Conservation (phyloP, 2,329 filamentous ascomycete species). For the Lithohypha guttulata region DNA sequence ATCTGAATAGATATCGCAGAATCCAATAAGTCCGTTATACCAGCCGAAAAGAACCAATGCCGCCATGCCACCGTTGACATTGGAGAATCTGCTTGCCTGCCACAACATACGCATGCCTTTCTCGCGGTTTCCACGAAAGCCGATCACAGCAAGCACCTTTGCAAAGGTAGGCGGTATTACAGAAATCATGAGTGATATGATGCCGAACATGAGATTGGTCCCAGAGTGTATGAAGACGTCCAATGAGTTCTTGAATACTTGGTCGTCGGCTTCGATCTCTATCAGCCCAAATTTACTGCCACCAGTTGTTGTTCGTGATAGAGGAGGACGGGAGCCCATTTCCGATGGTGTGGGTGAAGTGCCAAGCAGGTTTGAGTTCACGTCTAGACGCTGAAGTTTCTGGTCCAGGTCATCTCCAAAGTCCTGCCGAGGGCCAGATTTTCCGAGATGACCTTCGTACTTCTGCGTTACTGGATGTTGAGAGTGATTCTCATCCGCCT, state of each 20-base stretch:
- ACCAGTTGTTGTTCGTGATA: conserved; percentile 12
- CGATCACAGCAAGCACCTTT: conserved; percentile 76
- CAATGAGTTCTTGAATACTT: conserved; percentile 60
- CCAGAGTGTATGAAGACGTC: conserved; percentile 87
- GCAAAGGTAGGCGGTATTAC: conserved; percentile 85
- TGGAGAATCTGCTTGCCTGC: conserved; percentile 74
- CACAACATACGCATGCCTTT: conserved; percentile 77
- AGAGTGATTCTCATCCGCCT: conserved; percentile 42
- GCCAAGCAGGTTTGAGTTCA: conserved; percentile 8
- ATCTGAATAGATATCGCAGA: conserved; percentile 74
- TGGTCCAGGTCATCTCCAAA: conserved; percentile 15
- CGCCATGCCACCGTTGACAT: conserved; percentile 86
- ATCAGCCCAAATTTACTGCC: conserved; percentile 24
- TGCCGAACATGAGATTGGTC: conserved; percentile 78
- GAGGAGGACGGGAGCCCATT: conserved; percentile 6
- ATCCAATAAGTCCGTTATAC: conserved; percentile 77
- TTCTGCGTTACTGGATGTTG: conserved; percentile 36
- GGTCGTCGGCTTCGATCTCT: conserved; percentile 46
- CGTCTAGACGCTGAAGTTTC: conserved; percentile 16
- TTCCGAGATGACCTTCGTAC: conserved; percentile 38
- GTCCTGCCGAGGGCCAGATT: conserved; percentile 22
- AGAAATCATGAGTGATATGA: conserved; percentile 76
- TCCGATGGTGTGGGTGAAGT: conserved; percentile 1
- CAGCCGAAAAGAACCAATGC: conserved; percentile 71
- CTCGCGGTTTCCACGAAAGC: conserved; percentile 80